Percentiles rank a stretch among this genome's conserved stretches.
Conservation (phyloP, 2,329 filamentous ascomycete species). For the Neonectria sp. region DNA sequence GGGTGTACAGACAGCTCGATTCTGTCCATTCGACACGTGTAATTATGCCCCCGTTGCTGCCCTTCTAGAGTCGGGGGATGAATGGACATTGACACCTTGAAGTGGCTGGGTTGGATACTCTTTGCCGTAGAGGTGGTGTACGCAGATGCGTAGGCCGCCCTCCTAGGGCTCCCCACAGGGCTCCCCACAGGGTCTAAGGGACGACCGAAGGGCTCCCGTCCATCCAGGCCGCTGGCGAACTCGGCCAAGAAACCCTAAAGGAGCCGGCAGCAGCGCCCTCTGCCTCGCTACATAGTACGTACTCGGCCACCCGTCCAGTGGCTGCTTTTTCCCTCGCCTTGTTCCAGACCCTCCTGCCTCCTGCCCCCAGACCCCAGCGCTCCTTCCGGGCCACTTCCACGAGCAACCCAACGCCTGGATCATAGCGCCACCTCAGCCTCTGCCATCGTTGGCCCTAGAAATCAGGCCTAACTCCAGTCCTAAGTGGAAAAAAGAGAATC, state of each 20-base stretch:
- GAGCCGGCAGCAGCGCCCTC: background rate
- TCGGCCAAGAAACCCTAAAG: constrained; percentile 7
- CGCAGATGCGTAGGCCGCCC: background rate
- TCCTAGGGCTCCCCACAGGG: constrained; percentile 19
- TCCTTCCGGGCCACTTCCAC: constrained; percentile 21
- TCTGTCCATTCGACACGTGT: background rate
- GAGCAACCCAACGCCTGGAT: constrained; percentile 24
- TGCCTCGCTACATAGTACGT: background rate
- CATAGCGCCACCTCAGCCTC: constrained; percentile 32
- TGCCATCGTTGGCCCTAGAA: constrained; percentile 23
- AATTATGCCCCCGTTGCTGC: background rate
- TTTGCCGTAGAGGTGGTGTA: constrained; percentile 5
- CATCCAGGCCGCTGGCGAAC: constrained; percentile 12
- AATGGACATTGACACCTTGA: constrained; percentile 8
- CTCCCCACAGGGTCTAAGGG: constrained; percentile 22
- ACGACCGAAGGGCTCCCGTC: background rate
- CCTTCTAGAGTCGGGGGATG: background rate
- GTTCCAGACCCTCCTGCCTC: background rate
- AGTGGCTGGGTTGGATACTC: constrained; percentile 26
- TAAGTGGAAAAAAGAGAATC: constrained; percentile 16
- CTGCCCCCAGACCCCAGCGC: constrained; percentile 4
- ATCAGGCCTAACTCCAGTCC: background rate
- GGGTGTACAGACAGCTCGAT: background rate
- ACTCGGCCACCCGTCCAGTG: background rate
- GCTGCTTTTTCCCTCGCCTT: background rate